Base-by-base conservation (phyloP, 768 basidiomycete species). In the Tulasnella sp. region DNA sequence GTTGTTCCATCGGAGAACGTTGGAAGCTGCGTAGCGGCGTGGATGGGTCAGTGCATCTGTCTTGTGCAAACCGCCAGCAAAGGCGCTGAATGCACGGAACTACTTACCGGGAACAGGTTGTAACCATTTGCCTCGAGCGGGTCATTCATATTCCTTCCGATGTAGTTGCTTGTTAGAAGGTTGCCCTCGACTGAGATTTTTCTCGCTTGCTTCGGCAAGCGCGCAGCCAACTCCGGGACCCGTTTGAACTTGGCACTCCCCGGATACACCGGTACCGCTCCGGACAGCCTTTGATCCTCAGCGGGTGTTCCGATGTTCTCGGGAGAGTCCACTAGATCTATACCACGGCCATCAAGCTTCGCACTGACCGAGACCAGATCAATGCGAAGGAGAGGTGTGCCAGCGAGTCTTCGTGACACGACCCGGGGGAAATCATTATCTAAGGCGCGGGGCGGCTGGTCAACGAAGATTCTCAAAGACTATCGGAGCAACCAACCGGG, bases 341-440 rank as follows among this genome's bases (percentile, higher is more conserved):
- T 60, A 16, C 58, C 31, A 28, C 46, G 8, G 18, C 12, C 16
- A 20, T 46, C 46, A 12, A 69, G 64, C 64, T 34, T 72, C 72
- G 14, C 24, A 9, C 34, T 28, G 16, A 80, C 54, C 16, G 41
- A 12, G 20, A 81, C 80, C 31, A 81, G 64, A 75, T 81, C 81
- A 46, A 81, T 31, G 44, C 34, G 46, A 11, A 81, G 16, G 24
- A 28, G 60, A 16, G 60, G 64, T 24, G 81, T 11, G 24, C 81
- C 81, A 22, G 81, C 81, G n/a, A 46, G 50, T 31, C 41, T 37
- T 34, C 81, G 81, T 9, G 8, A 80, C 4, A 48, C 31, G 44
- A 77, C 54, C n/a, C 4, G 14, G n/a, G 76, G 76, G 46, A 34
- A 54, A 44, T 77, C 76, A 6, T 7, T 16, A 37, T 20, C 74